Evolutionary conservation across 2,329 filamentous ascomycete genomes (phyloP).

Genomic region (Fusarium praegraminearum): DNA sequence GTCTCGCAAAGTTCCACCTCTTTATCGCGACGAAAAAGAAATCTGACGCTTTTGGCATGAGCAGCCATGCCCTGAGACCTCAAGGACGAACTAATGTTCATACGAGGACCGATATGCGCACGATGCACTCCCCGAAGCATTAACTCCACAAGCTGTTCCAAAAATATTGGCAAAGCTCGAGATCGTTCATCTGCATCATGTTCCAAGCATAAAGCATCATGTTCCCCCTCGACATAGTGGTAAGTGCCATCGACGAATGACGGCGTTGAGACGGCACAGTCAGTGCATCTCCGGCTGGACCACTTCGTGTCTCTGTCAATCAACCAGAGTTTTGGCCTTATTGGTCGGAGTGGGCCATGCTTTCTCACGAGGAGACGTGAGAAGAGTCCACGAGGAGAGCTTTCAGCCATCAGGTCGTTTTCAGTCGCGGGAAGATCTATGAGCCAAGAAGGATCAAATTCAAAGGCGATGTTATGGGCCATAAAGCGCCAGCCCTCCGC

Average conservation of each 20-base stretch:
- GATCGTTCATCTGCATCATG: too few relatives aligned
- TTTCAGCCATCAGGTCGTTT: neutral
- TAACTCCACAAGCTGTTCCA: too few relatives aligned
- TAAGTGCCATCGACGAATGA: neutral
- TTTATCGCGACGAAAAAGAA: too few relatives aligned
- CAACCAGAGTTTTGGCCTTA: too few relatives aligned
- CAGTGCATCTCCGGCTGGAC: neutral
- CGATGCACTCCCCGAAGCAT: too few relatives aligned
- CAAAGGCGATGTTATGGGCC: neutral
- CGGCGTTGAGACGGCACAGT: fast-evolving
- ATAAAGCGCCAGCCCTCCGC: fast-evolving
- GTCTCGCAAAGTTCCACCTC: too few relatives aligned
- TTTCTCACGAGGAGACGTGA: neutral
- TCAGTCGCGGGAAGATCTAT: neutral
- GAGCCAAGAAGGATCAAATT: neutral
- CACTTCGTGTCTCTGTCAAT: neutral
- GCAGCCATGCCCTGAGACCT: fast-evolving
- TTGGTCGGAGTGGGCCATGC: too few relatives aligned
- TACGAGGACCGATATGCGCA: too few relatives aligned
- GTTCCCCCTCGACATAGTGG: neutral
- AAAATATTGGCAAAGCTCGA: too few relatives aligned
- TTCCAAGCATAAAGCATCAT: fast-evolving
- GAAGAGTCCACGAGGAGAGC: neutral
- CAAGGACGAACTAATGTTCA: too few relatives aligned
- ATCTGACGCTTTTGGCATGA: too few relatives aligned